A percentile compares a stretch with the other conserved stretches of the same genome.
phyloP scores from a whole-genome alignment of 208 protist species.

The Acanthamoeba culbertsoni region DNA sequence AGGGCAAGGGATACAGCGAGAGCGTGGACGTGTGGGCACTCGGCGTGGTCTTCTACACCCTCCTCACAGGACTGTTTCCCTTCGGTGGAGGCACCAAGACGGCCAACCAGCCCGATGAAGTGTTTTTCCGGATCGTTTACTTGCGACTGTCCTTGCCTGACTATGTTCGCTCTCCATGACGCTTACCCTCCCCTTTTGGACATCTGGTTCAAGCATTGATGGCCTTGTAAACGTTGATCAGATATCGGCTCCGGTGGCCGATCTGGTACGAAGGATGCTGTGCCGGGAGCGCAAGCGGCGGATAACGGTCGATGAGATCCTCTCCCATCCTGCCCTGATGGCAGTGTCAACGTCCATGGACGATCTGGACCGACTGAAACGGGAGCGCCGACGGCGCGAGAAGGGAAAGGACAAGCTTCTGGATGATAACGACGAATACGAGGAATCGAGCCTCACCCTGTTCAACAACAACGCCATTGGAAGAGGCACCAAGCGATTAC shows the following conservation, averaged over 20 bases:
- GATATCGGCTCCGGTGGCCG: neutral
- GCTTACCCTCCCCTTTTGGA: neutral
- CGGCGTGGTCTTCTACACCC: constrained; percentile 19
- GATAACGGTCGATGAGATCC: neutral
- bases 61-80: neutral
- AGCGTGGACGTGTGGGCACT: constrained; percentile 44
- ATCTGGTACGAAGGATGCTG: neutral
- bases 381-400: neutral
- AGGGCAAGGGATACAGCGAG: constrained; percentile 26
- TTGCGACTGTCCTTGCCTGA: neutral
- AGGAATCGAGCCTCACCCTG: too few species aligned
- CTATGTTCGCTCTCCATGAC: neutral
- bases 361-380: neutral
- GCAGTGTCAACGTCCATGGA: neutral
- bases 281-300: neutral
- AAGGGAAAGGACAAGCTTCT: neutral
- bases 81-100: neutral
- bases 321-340: neutral
- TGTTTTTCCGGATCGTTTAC: neutral
- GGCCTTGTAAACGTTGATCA: neutral
- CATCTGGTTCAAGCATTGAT: neutral
- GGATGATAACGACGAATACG: neutral
- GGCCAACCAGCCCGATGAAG: neutral
- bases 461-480: neutral
- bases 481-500: neutral